Evolutionary conservation across 345 rosid species (phyloP).

Genomic region (Microcos paniculata): DNA sequence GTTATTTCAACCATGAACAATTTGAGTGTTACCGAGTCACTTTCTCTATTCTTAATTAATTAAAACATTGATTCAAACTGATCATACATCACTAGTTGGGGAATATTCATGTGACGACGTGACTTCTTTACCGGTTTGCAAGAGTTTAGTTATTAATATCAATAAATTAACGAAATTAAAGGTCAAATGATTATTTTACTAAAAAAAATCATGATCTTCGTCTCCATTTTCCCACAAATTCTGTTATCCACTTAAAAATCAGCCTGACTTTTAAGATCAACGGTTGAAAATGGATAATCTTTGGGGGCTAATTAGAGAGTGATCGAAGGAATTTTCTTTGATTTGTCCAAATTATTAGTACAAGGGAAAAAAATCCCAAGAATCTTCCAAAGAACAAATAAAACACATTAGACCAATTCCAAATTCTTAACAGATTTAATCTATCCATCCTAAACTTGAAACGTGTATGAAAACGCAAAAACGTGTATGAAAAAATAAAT

Average conservation of each 20-base stretch:
- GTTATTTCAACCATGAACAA: too few relatives aligned
- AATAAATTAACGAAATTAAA: too few relatives aligned
- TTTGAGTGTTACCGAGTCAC: too few relatives aligned
- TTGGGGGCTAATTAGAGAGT: neutral
- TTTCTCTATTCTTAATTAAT: too few relatives aligned
- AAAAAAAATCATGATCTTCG: neutral
- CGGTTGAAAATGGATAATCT: neutral
- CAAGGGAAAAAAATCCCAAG: neutral
- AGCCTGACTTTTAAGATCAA: neutral
- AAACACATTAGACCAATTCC: neutral
- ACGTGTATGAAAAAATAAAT: too few relatives aligned
- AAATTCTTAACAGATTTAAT: neutral
- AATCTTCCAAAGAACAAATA: neutral
- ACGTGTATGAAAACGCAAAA: neutral
- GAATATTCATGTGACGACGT: too few relatives aligned
- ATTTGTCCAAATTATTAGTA: neutral
- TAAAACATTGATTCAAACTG: too few relatives aligned
- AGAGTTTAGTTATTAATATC: too few relatives aligned
- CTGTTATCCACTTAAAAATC: neutral
- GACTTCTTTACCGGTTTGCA: too few relatives aligned
- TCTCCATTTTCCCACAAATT: neutral
- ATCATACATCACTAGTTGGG: too few relatives aligned
- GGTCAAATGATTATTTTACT: too few relatives aligned
- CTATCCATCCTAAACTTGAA: neutral
- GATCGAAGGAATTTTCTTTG: neutral